Base-by-base conservation (phyloP, 805 yeast species). In the Ogataea salicorniae region DNA sequence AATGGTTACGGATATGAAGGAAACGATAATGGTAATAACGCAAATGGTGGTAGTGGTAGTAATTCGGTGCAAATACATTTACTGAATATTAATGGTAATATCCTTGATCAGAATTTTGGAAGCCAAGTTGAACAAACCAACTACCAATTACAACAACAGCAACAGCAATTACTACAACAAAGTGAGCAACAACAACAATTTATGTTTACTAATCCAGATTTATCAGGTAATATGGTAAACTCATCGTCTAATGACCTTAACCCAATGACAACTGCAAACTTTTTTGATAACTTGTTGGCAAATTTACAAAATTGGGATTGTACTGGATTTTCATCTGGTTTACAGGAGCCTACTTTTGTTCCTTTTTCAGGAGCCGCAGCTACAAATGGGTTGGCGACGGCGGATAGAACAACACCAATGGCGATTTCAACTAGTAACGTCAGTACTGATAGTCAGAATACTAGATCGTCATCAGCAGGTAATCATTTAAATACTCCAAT, bases 301-400 rank as follows among this genome's bases (percentile, higher is more conserved):
- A 56, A 59, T 37, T 46, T 59, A 38, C 59, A 58, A 37, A 47
- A 45, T 16, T 58, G 61, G 61, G 62, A 59, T 41, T 49, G 49
- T 23, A 44, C 53, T 26, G 45, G 37, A 4, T 42, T 36, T n/a
- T 35, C n/a, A 26, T 2, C 16, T n/a, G 23, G 31, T 26, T 6
- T 26, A 11, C 31, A 26, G 11, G 31, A 26, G 9, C 31, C 31
- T 26, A 26, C 9, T 26, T 26, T 26, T 26, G 31, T 26, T 11
- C 31, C 31, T 26, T 9, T 26, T 26, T 11, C 31, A 9, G 31
- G 3, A 26, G 13, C n/a, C 3, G 3, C 36, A 34, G 13, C 7
- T 34, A 15, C 36, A 13, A 15, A 15, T 15, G 13, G 9, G 3
- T 34, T 15, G 13, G 8, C 17, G 9, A 15, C n/a, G 7, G 7